phyloP scores from a whole-genome alignment of 345 rosid species.

The Rhizophora apiculata region DNA sequence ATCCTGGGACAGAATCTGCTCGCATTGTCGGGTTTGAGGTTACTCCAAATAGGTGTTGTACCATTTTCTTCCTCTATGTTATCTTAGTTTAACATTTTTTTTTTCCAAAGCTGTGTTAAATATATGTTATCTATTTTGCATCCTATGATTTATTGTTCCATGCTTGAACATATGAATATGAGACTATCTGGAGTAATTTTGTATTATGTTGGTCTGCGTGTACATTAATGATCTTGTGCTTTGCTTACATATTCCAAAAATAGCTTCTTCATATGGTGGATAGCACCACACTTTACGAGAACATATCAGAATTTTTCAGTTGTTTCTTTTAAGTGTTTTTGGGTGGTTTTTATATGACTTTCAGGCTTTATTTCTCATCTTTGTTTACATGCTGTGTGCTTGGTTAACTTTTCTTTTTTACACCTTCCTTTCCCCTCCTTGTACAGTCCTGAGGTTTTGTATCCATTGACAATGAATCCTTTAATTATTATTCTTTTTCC shows the following conservation, averaged over 20 bases:
- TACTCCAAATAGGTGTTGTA: slow-evolving; percentile 71
- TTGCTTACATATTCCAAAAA: too few species aligned
- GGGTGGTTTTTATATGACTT: background rate
- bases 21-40: slow-evolving; percentile 98
- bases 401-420: background rate
- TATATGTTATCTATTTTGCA: background rate
- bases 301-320: too few species aligned
- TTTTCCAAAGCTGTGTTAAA: background rate
- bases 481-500: too few species aligned
- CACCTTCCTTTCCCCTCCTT: background rate
- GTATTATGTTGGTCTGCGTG: too few species aligned
- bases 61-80: slow-evolving; percentile 6
- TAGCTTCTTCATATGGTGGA: too few species aligned
- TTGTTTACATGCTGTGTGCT: background rate
- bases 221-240: too few species aligned
- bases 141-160: background rate
- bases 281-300: too few species aligned
- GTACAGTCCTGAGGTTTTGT: background rate
- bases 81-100: background rate
- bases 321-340: too few species aligned
- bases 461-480: too few species aligned
- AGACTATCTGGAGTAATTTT: too few species aligned
- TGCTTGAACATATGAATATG: too few species aligned
- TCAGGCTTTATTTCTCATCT: too few species aligned
- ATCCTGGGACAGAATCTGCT: slow-evolving; percentile 72